phyloP scores from a whole-genome alignment of 78 protist genomes.

The Speleostelium caveatum region DNA sequence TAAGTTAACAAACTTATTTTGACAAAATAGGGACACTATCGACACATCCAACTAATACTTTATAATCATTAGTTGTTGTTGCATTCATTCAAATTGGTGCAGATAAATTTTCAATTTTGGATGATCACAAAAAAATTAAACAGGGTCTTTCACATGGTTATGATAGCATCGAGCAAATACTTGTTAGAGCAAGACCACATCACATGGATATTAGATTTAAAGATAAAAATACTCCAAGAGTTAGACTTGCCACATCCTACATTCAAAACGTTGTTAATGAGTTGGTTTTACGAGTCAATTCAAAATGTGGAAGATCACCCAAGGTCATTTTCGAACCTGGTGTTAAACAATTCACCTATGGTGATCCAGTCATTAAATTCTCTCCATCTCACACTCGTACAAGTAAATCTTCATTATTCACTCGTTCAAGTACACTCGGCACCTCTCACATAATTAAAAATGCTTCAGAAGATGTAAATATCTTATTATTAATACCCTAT shows the following conservation, averaged over 20 bases:
- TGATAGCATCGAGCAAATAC: conserved; percentile 11
- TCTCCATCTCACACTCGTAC: conserved; percentile 16
- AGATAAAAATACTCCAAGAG: conserved; percentile 18
- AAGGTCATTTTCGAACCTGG: conserved; percentile 78
- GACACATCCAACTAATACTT: neutral
- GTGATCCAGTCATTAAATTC: conserved; percentile 67
- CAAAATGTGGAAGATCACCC: conserved; percentile 46
- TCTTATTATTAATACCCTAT: too few relatives aligned
- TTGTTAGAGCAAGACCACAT: conserved; percentile 61
- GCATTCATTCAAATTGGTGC: conserved; percentile 26
- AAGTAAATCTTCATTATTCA: conserved; percentile 11
- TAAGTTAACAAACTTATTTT: too few relatives aligned
- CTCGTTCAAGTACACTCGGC: conserved; percentile 21
- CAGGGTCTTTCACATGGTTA: neutral
- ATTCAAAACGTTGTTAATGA: conserved; percentile 74
- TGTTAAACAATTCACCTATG: conserved; percentile 49
- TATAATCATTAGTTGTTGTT: conserved; percentile 36
- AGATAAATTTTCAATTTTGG: conserved; percentile 56
- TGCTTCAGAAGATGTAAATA: conserved; percentile 55
- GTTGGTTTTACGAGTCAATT: conserved; percentile 41
- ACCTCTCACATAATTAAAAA: conserved; percentile 37
- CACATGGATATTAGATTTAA: conserved; percentile 64
- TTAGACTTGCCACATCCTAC: conserved; percentile 40
- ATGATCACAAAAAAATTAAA: conserved; percentile 36
- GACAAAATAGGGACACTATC: neutral